These are phyloP conservation scores for Talaromyces funiculosus DNA, from an alignment of 2,329 filamentous ascomycete genomes.

Conservation along the genomic window DNA sequence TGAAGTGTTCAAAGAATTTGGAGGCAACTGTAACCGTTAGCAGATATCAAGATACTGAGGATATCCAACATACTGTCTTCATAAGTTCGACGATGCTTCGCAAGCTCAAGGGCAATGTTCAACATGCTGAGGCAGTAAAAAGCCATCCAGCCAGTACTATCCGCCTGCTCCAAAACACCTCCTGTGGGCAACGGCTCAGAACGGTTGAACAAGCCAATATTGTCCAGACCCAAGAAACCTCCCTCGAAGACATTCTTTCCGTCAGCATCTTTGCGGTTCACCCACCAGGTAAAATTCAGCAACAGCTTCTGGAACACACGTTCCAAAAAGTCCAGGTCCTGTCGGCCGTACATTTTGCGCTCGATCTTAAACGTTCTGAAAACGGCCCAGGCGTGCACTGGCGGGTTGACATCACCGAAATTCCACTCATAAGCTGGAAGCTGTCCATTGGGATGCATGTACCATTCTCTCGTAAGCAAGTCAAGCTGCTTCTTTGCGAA, in stretches of 20 bases:
- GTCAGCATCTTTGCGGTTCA: conserved; percentile 89
- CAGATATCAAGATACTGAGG: conserved; percentile 8
- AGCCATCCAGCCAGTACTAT: conserved; percentile 98
- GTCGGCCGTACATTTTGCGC: conserved; percentile 89
- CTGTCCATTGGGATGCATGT: conserved; percentile 96
- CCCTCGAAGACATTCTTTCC: conserved; percentile 98
- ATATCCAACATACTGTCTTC: conserved; percentile 58
- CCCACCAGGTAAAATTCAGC: conserved; percentile 99
- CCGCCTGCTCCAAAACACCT: conserved; percentile 88
- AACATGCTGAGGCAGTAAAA: conserved; percentile 97
- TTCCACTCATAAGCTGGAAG: conserved; percentile 95
- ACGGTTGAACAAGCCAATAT: conserved; percentile 95
- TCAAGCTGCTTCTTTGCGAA: conserved; percentile 98
- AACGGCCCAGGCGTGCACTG: conserved; percentile 91
- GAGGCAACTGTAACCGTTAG: conserved; percentile 61
- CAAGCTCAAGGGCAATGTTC: conserved; percentile 90
- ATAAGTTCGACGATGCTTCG: conserved; percentile 90
- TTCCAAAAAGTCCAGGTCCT: conserved; percentile 93
- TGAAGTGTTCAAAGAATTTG: conserved; percentile 98
- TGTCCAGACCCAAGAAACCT: conserved; percentile 91
- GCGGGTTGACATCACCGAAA: conserved; percentile 93
- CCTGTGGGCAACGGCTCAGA: conserved; percentile 92
- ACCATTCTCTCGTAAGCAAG: conserved; percentile 94
- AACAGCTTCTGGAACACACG: conserved; percentile 93
- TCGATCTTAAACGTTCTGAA: conserved; percentile 98